These are phyloP conservation scores for Saccharomyces hybrid DNA, from an alignment of 1,139 yeast species.

Conservation along the genomic window DNA sequence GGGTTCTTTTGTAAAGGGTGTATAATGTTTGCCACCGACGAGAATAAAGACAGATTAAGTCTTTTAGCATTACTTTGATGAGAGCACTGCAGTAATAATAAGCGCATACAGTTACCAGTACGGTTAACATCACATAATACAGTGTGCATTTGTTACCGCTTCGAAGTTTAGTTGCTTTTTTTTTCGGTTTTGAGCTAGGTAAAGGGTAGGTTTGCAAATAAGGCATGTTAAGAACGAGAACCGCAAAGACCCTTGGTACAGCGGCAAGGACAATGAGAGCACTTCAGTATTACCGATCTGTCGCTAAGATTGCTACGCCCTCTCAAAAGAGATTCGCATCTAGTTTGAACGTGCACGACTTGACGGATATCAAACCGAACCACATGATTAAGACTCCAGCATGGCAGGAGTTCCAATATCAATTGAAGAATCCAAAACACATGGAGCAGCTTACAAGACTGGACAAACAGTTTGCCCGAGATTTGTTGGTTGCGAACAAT, in stretches of 20 bases:
- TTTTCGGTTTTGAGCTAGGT: background rate
- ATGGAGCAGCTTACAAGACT: background rate
- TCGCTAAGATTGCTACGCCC: background rate
- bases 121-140: background rate
- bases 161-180: background rate
- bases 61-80: background rate
- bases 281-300: background rate
- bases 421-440: background rate
- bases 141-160: background rate
- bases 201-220: background rate
- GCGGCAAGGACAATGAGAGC: background rate
- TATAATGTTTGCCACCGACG: background rate
- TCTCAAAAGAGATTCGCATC: background rate
- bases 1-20: background rate
- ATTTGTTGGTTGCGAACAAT: background rate
- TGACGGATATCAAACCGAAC: background rate
- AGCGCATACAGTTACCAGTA: background rate
- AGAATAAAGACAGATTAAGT: background rate
- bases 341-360: background rate
- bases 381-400: background rate
- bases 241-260: background rate
- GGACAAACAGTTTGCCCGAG: background rate
- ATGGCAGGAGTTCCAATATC: slow-evolving; percentile 1
- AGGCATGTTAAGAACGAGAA: background rate
- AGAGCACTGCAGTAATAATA: background rate